Conservation (phyloP, 306 rosid species). For the Parietaria judaica region DNA sequence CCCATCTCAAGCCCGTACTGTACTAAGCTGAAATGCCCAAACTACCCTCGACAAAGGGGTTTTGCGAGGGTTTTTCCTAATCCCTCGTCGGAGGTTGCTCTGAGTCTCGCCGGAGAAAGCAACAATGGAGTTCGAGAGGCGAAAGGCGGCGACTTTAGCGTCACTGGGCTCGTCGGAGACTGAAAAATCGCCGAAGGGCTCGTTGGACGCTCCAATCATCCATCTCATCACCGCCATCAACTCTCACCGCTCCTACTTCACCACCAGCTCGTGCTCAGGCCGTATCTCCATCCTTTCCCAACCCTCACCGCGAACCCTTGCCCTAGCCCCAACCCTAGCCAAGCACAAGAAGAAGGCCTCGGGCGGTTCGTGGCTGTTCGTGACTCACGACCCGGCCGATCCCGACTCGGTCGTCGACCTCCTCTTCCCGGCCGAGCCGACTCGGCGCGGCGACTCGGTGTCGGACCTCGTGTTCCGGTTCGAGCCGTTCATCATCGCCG, state of each 20-base stretch:
- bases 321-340: neutral
- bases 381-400: constrained; percentile 67
- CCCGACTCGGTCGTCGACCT: constrained; percentile 51
- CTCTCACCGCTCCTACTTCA: constrained; percentile 57
- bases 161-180: constrained; percentile 47
- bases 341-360: constrained; percentile 63
- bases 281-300: constrained; percentile 82
- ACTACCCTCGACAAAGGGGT: neutral
- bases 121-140: constrained; percentile 64
- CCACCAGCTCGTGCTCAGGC: constrained; percentile 96
- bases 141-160: constrained; percentile 58
- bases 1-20: neutral
- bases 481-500: constrained; percentile 82
- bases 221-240: constrained; percentile 68
- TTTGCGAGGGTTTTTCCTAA: constrained; percentile 15
- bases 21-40: neutral
- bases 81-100: neutral
- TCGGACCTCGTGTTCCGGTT: constrained; percentile 75
- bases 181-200: constrained; percentile 84
- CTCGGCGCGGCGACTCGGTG: constrained; percentile 8
- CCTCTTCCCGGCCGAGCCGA: constrained; percentile 41
- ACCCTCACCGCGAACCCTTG: constrained; percentile 24
- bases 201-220: constrained; percentile 61
- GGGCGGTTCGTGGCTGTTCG: constrained; percentile 82
- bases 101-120: neutral